Evolutionary conservation across 1,284 basidiomycete genomes (phyloP).

Genomic region (Pseudozyma tsukubaensis): DNA sequence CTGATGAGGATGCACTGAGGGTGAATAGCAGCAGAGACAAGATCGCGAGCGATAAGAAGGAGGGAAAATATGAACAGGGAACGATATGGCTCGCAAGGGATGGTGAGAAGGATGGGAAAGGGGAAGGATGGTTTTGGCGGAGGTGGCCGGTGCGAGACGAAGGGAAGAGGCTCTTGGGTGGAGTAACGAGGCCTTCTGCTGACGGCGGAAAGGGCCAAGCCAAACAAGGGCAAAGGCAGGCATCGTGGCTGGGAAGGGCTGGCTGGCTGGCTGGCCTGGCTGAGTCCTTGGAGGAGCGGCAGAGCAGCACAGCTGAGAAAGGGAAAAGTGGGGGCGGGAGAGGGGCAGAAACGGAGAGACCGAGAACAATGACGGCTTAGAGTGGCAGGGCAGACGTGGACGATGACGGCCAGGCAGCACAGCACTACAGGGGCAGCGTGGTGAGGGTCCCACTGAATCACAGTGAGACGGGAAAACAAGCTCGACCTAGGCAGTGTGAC

Average conservation of each 20-base stretch:
- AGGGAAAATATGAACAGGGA: not conserved
- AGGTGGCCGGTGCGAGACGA: slow-evolving; percentile 43
- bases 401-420: not conserved
- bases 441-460: too few relatives aligned
- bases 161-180: slow-evolving; percentile 4
- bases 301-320: not conserved
- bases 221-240: too few relatives aligned
- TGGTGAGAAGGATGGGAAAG: slow-evolving; percentile 4
- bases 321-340: not conserved
- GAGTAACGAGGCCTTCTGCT: too few relatives aligned
- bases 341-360: not conserved
- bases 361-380: slow-evolving; percentile 6
- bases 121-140: slow-evolving; percentile 8
- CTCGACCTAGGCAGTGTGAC: not conserved
- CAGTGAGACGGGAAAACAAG: not conserved
- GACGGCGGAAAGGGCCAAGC: too few relatives aligned
- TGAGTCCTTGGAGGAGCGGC: too few relatives aligned
- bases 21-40: not conserved
- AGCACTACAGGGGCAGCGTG: too few relatives aligned
- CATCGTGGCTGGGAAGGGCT: too few relatives aligned
- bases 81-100: not conserved
- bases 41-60: not conserved
- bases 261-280: too few relatives aligned
- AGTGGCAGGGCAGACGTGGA: not conserved
- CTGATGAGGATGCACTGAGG: not conserved